Percentiles rank a stretch among this genome's conserved stretches.
Conservation (phyloP, 164 flowering plant genomes). For the Cinnamomum chago region DNA sequence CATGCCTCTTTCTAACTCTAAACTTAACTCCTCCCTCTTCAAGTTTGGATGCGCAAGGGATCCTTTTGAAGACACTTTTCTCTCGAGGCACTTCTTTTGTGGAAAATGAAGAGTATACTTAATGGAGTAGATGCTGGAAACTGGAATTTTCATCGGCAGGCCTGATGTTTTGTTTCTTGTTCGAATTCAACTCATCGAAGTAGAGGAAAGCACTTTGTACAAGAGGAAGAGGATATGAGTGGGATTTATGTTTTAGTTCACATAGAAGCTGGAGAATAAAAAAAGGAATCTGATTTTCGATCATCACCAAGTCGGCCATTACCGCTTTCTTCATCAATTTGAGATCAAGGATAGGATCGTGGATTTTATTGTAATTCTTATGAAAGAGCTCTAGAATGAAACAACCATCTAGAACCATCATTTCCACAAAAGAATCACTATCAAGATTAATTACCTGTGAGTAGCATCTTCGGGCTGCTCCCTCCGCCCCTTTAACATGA, state of each 20-base stretch:
- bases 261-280: not conserved
- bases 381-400: slow-evolving; percentile 7
- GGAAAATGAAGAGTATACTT: not conserved
- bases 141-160: too few species aligned
- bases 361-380: not conserved
- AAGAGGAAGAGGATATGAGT: not conserved
- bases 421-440: not conserved
- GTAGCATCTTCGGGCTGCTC: not conserved
- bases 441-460: not conserved
- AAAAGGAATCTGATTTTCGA: slow-evolving; percentile 10
- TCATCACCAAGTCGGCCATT: not conserved
- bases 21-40: too few species aligned
- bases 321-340: not conserved
- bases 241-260: too few species aligned
- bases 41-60: too few species aligned
- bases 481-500: not conserved
- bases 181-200: too few species aligned
- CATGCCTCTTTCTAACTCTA: too few species aligned
- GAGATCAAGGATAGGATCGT: not conserved
- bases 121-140: not conserved
- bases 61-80: too few species aligned
- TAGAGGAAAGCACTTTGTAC: not conserved
- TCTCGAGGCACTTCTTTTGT: too few species aligned
- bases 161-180: not conserved
- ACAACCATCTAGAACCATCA: slow-evolving; percentile 13